Evolutionary conservation across 2,329 filamentous ascomycete species (phyloP), one percentile per base, ranked within the genome.

Genomic region (Epichloe baconii): DNA sequence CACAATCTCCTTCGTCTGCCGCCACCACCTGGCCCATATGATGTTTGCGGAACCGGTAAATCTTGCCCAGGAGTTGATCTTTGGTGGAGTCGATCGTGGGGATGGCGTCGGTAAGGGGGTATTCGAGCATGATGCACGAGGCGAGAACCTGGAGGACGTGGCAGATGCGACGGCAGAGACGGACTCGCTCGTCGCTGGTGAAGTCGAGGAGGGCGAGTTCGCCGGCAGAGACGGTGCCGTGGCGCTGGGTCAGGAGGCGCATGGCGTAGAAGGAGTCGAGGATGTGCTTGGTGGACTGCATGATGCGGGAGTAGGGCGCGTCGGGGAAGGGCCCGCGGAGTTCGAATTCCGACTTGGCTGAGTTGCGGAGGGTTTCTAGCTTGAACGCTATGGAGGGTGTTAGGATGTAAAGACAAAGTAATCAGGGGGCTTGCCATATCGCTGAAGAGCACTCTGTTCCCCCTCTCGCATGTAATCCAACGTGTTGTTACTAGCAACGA

Each of bases 201-300:
- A 86, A 89, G 55, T 79, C 76, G 38, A 98, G 71, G 38, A 97
- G 77, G 8, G 85, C 83, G 51, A 84, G 81, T 68, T 97, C 91
- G 4, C 91, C 90, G 26, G 84, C 79, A 3, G 83, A 88, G 1
- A 88, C 78, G 38, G 78, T 78, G 11, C 83, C 73, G 53, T 91
- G 86, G 61, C 90, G 91, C 62, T 86, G 77, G 38, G 95, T 89
- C 55, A 96, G 83, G 11, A 96, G 80, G 56, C 91, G 94, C 88
- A 98, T 95, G 48, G 90, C 88, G 62, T 97, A 90, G 66, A 98
- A 96, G 38, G 88, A 85, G 66, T 96, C 90, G 4, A 97, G 80
- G 68, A 96, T 87, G 49, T 85, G 82, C 55, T 85, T 83, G 1
- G 90, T 95, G 10, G 84, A 84, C 21, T 80, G 78, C 63, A 97